phyloP scores from a whole-genome alignment of 306 rosid species.

The Lithocarpus polystachyus region DNA sequence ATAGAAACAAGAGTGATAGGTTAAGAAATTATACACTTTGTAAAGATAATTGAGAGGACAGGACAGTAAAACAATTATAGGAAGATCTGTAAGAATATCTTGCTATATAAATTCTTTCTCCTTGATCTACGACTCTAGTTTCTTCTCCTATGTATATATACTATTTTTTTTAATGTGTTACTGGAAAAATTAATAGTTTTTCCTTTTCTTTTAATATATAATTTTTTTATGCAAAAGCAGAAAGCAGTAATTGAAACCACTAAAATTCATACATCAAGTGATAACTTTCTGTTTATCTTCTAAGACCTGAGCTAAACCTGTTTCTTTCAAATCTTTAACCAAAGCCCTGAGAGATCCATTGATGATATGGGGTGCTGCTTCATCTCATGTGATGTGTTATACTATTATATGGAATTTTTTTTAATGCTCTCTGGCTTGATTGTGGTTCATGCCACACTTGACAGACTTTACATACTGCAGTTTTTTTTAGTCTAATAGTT shows the following conservation, averaged over 20 bases:
- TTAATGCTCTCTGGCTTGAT: too few species aligned
- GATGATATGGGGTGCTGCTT: conserved; percentile 82
- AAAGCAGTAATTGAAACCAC: neutral
- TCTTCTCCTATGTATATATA: neutral
- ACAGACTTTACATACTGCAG: too few species aligned
- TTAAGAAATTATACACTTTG: conserved; percentile 47
- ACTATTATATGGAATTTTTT: conserved; percentile 35
- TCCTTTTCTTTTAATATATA: neutral
- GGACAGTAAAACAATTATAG: conserved; percentile 28
- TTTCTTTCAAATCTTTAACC: conserved; percentile 40
- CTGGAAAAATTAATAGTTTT: neutral
- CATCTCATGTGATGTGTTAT: conserved; percentile 46
- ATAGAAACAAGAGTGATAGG: conserved; percentile 71
- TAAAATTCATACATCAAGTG: conserved; percentile 1
- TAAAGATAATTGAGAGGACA: conserved; percentile 55
- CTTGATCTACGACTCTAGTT: neutral
- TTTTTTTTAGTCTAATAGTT: too few species aligned
- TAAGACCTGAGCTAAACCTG: conserved; percentile 14
- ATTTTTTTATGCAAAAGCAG: neutral
- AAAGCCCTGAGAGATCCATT: conserved; percentile 89
- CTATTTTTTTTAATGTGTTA: neutral
- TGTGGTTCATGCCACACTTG: too few species aligned
- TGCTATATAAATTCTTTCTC: conserved; percentile 6
- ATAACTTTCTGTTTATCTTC: conserved; percentile 19
- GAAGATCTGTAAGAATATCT: conserved; percentile 24